phyloP scores from a whole-genome alignment of 2,329 filamentous ascomycete species.

The Zasmidium cellare region DNA sequence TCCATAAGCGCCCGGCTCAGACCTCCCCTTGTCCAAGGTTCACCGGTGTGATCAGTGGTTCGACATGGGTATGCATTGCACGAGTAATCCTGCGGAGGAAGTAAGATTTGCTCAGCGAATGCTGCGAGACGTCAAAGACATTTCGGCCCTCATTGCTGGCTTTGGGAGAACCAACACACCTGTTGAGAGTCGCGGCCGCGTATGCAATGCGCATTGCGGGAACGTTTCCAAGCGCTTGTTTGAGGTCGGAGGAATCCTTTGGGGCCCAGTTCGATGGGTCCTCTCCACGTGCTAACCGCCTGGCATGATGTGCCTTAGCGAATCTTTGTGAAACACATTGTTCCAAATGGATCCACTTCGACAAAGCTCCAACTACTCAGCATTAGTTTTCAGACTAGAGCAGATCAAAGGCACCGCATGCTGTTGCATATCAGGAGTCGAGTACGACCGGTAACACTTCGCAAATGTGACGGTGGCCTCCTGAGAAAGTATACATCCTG shows the following conservation, averaged over 20 bases:
- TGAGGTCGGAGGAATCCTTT: not conserved
- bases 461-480: not conserved
- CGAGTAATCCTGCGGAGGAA: not conserved
- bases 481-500: not conserved
- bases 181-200: not conserved
- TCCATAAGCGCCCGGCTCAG: conserved; percentile 1
- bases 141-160: not conserved
- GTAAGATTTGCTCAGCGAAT: not conserved
- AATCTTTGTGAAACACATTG: conserved; percentile 1
- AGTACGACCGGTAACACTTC: not conserved
- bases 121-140: not conserved
- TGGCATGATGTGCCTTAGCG: not conserved
- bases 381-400: not conserved
- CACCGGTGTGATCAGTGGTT: not conserved
- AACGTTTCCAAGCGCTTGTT: conserved; percentile 2
- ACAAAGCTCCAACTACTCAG: not conserved
- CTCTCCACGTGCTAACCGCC: conserved; percentile 1
- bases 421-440: not conserved
- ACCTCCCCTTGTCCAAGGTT: conserved; percentile 3
- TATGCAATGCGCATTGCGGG: not conserved
- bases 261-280: not conserved
- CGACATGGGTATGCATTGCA: not conserved
- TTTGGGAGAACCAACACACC: not conserved
- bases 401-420: not conserved
- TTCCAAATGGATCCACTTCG: conserved; percentile 1